Evolutionary conservation across 2,329 filamentous ascomycete species (phyloP), one percentile per base, ranked within the genome.

Genomic region (Cercospora citrullina): DNA sequence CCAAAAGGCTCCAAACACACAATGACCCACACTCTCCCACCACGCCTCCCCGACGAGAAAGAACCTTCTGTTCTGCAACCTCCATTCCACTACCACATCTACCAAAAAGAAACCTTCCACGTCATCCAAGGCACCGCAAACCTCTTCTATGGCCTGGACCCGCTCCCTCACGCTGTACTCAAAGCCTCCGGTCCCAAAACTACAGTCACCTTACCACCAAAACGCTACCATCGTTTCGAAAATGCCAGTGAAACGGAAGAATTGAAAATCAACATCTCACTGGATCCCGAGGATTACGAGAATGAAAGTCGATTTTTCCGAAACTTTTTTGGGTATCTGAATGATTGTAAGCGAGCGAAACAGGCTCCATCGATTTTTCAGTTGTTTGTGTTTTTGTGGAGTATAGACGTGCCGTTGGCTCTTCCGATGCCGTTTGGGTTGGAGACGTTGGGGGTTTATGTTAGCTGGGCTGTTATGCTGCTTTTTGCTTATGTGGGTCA

Each of bases 11-110:
- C 68, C 36, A 68, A 63, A 33, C 71, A 71, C 60, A 69, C 71
- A 65, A 72, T 72, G 71, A 72, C 71, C 26, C 71, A 72, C 39
- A 71, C 71, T 3, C 68, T 72, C 8, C 71, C 71, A 18, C 68
- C 71, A 4, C 64, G 66, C 30, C 51, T 70, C 21, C 69, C 71
- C 2, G 62, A 68, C 30, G 64, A 70, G 48, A 36, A 59, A n/a
- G 69, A 65, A 9, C 63, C 71, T 42, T 72, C 71, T 33, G 70
- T 72, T 30, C 68, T 72, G 14, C 71, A 72, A 33, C 71, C 71
- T 5, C 71, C 71, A 2, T 70, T 72, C 63, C 71, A 72, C 65
- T 72, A 69, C 45, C 71, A 72, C 69, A 72, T 72, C 55, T 72
- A 71, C 63, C 71, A 72, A 33, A 72, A 67, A 18, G 71, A 71